phyloP scores from a whole-genome alignment of 2,329 filamentous ascomycete genomes.

The Hypoxylon sp. region DNA sequence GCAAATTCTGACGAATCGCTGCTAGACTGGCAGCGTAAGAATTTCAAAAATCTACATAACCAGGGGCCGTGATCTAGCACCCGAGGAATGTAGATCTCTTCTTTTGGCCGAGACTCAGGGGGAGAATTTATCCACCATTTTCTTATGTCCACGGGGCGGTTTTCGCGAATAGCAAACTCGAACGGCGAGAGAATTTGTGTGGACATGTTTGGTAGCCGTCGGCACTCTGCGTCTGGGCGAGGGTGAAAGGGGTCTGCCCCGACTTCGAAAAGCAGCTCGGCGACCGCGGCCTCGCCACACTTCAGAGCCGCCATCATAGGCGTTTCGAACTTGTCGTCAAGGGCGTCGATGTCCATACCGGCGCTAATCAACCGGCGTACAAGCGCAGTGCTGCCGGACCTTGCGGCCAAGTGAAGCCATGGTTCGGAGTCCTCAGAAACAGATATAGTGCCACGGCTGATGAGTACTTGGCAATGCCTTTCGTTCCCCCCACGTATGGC shows the following conservation, averaged over 20 bases:
- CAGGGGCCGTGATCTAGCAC: neutral
- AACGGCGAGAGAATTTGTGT: constrained; percentile 30
- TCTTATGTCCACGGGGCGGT: neutral
- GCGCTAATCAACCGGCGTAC: constrained; percentile 19
- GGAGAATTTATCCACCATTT: constrained; percentile 26
- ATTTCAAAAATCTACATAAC: neutral
- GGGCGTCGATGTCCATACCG: constrained; percentile 33
- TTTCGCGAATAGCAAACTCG: constrained; percentile 24
- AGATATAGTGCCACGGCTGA: constrained; percentile 14
- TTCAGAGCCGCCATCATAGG: constrained; percentile 28
- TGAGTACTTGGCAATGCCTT: constrained; percentile 12
- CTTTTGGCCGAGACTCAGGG: constrained; percentile 3
- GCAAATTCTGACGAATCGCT: no score
- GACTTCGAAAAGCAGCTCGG: constrained; percentile 19
- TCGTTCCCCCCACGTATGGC: neutral
- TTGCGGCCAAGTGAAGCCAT: constrained; percentile 34
- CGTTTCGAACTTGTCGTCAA: constrained; percentile 13
- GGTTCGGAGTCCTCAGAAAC: neutral
- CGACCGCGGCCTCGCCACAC: neutral
- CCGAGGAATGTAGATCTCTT: constrained; percentile 15
- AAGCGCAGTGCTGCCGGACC: constrained; percentile 13
- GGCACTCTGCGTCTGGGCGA: constrained; percentile 11
- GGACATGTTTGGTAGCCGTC: neutral
- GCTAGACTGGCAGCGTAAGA: neutral
- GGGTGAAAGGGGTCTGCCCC: constrained; percentile 37